Evolutionary conservation across 306 rosid species (phyloP).

Genomic region (Morella rubra): DNA sequence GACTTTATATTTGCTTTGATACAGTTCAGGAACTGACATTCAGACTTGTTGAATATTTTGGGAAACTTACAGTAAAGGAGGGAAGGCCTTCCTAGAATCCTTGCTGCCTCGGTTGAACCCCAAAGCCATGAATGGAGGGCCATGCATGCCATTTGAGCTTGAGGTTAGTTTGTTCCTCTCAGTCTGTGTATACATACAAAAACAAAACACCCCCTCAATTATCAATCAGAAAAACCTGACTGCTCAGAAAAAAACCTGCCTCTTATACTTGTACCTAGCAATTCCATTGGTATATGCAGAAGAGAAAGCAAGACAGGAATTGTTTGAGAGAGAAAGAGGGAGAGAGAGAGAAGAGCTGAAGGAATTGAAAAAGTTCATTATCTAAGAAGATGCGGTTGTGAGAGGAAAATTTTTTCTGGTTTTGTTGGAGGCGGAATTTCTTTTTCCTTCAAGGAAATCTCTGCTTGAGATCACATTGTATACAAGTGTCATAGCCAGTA

Average conservation of each 20-base stretch:
- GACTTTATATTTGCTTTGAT: slow-evolving; percentile 9
- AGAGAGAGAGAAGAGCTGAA: too few species aligned
- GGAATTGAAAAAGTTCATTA: not conserved
- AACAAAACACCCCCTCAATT: slow-evolving; percentile 2
- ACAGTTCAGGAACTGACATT: slow-evolving; percentile 21
- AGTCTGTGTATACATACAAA: slow-evolving; percentile 9
- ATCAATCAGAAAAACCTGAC: not conserved
- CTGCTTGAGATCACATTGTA: not conserved
- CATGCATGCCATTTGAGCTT: slow-evolving; percentile 89
- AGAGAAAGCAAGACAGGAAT: not conserved
- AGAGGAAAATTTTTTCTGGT: not conserved
- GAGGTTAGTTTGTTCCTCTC: slow-evolving; percentile 63
- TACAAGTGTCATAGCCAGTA: not conserved
- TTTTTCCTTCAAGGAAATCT: not conserved
- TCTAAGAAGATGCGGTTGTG: not conserved
- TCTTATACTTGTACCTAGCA: not conserved
- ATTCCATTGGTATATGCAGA: not conserved
- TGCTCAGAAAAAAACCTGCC: not conserved
- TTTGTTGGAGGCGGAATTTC: not conserved
- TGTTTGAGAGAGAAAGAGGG: not conserved
- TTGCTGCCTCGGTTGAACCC: slow-evolving; percentile 87
- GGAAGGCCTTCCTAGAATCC: slow-evolving; percentile 83
- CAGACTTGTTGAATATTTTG: slow-evolving; percentile 27
- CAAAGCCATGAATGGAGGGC: slow-evolving; percentile 73
- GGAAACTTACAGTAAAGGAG: slow-evolving; percentile 68